phyloP scores from a whole-genome alignment of 192 early-diverging fungal species.

The Chytriomyces sp. region DNA sequence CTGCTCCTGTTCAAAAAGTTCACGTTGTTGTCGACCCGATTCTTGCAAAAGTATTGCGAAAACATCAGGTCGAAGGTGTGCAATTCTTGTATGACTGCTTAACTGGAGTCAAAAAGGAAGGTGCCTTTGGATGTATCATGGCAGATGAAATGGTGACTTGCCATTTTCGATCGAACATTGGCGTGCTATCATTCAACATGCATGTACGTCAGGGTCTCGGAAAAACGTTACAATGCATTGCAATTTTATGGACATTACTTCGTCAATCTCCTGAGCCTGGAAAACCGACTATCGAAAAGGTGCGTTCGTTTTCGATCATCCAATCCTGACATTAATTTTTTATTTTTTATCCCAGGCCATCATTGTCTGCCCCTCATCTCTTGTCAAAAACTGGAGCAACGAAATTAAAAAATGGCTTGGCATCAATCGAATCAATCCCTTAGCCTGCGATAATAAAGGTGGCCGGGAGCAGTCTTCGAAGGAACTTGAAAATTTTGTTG shows the following conservation, averaged over 20 bases:
- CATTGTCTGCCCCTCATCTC: constrained; percentile 90
- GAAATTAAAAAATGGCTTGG: constrained; percentile 97
- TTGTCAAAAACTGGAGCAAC: constrained; percentile 99
- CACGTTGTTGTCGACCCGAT: constrained; percentile 76
- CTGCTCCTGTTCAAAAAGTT: constrained; percentile 30
- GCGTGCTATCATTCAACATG: neutral
- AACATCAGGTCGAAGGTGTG: constrained; percentile 97
- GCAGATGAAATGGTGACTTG: constrained; percentile 89
- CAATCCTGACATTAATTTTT: constrained; percentile 3
- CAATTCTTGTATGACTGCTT: constrained; percentile 94
- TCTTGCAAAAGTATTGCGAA: constrained; percentile 81
- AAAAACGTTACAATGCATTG: constrained; percentile 72
- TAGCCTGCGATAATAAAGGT: constrained; percentile 89
- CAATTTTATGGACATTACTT: constrained; percentile 96
- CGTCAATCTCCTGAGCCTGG: constrained; percentile 85
- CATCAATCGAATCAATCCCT: constrained; percentile 75
- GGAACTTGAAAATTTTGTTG: constrained; percentile 79
- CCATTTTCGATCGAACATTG: neutral
- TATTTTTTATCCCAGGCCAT: constrained; percentile 55
- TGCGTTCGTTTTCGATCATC: constrained; percentile 17
- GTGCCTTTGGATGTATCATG: constrained; percentile 96
- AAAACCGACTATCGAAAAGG: constrained; percentile 94
- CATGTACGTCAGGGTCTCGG: constrained; percentile 53
- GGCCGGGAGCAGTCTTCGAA: constrained; percentile 83
- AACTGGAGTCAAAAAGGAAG: constrained; percentile 66